Conservation (phyloP, 768 basidiomycete species). For the Plicaturopsis crispa region DNA sequence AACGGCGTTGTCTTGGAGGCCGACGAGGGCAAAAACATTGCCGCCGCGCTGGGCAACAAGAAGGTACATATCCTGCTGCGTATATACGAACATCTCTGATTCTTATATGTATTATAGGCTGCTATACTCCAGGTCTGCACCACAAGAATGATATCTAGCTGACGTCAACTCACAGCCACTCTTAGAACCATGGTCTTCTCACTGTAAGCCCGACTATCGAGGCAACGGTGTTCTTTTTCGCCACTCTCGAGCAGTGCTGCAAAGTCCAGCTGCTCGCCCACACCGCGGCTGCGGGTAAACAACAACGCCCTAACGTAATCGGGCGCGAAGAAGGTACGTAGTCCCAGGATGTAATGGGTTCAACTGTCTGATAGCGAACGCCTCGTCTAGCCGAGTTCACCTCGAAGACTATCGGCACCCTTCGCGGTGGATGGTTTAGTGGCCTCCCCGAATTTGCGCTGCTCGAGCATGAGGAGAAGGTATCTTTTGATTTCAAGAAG, state of each 20-base stretch:
- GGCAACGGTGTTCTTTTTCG: slow-evolving; percentile 33
- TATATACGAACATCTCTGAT: slow-evolving; percentile 14
- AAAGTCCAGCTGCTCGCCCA: slow-evolving; percentile 39
- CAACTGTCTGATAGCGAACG: too few relatives aligned
- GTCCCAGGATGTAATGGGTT: too few relatives aligned
- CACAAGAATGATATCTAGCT: too few relatives aligned
- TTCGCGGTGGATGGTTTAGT: slow-evolving; percentile 14
- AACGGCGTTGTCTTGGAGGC: slow-evolving; percentile 40
- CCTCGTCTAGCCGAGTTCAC: slow-evolving; percentile 17
- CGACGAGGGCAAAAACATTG: slow-evolving; percentile 39
- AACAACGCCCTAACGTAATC: too few relatives aligned
- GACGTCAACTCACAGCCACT: too few relatives aligned
- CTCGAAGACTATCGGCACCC: slow-evolving; percentile 5
- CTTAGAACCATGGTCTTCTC: slow-evolving; percentile 5
- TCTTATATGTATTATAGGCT: neutral
- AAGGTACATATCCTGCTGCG: slow-evolving; percentile 36
- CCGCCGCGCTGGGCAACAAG: slow-evolving; percentile 29
- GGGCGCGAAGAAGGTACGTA: too few relatives aligned
- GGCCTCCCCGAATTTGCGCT: slow-evolving; percentile 14
- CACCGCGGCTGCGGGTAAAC: slow-evolving; percentile 32
- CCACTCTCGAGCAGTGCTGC: slow-evolving; percentile 35
- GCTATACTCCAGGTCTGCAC: too few relatives aligned
- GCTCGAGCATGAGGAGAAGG: slow-evolving; percentile 14
- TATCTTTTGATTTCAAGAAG: slow-evolving; percentile 16
- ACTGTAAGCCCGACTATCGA: slow-evolving; percentile 33